Percentiles rank a stretch among this genome's conserved stretches.
These are phyloP conservation scores for Cladorrhinum sp. DNA, from an alignment of 2,329 filamentous ascomycete species.

Conservation along the genomic window DNA sequence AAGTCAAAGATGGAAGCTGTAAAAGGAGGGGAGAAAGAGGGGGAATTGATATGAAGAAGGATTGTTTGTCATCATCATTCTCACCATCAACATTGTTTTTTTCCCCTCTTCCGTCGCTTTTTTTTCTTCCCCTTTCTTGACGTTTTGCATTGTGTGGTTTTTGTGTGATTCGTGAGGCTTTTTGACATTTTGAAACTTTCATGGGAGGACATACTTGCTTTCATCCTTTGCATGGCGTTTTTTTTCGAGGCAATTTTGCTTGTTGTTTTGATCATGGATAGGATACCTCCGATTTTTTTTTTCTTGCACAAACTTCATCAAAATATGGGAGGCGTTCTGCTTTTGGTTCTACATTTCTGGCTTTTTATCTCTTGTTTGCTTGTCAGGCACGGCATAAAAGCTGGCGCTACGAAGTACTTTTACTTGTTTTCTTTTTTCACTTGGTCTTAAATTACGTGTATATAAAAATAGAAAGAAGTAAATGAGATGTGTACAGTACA, in stretches of 20 bases:
- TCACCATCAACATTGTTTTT: neutral
- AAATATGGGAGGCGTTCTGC: neutral
- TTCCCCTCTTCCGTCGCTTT: neutral
- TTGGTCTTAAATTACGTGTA: neutral
- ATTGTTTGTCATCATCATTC: neutral
- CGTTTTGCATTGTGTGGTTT: neutral
- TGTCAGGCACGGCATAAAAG: neutral
- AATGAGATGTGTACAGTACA: no score
- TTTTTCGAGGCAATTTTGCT: neutral
- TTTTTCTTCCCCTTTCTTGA: neutral
- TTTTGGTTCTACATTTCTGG: neutral
- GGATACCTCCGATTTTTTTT: neutral
- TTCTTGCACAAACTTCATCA: neutral
- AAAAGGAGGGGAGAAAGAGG: neutral
- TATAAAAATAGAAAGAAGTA: no score
- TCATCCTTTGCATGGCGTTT: neutral
- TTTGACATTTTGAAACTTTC: neutral
- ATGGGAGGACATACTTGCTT: neutral
- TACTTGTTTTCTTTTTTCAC: constrained; percentile 24
- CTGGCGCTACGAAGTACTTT: constrained; percentile 30
- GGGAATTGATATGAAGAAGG: neutral
- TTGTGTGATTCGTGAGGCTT: neutral
- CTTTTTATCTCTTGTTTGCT: constrained; percentile 10
- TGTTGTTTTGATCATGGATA: neutral
- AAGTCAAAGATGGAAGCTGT: neutral